These are phyloP conservation scores for Arthroderma sp. DNA, from an alignment of 2,329 filamentous ascomycete species.

Conservation along the genomic window DNA sequence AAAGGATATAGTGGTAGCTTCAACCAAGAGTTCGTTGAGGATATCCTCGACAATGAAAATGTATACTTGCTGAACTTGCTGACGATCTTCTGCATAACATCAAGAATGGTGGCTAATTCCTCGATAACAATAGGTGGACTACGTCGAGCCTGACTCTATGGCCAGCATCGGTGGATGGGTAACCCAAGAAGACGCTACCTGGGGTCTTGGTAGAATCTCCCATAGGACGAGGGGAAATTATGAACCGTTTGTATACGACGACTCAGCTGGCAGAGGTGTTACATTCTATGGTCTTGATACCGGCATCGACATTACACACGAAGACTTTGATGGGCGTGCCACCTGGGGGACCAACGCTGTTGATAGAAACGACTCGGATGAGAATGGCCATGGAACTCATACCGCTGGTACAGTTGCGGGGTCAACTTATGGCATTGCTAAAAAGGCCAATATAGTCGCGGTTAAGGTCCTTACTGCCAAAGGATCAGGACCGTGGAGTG, in stretches of 20 bases:
- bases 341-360: constrained; percentile 22
- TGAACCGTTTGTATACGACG: constrained; percentile 23
- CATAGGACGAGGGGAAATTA: constrained; percentile 13
- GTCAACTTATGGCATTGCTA: constrained; percentile 25
- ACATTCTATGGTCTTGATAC: constrained; percentile 27
- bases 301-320: constrained; percentile 23
- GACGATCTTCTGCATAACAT: too few species aligned
- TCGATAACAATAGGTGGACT: constrained; percentile 7
- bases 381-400: constrained; percentile 28
- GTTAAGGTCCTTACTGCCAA: constrained; percentile 38
- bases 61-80: background rate
- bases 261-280: constrained; percentile 20
- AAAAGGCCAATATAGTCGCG: constrained; percentile 27
- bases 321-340: constrained; percentile 26
- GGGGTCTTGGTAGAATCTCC: constrained; percentile 25
- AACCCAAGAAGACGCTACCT: constrained; percentile 15
- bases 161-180: background rate
- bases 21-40: constrained; percentile 5
- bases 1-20: constrained; percentile 9
- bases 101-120: too few species aligned
- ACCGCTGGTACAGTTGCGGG: constrained; percentile 24
- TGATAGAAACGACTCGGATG: constrained; percentile 10
- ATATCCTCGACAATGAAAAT: constrained; percentile 5
- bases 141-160: constrained; percentile 9
- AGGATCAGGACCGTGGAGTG: constrained; percentile 33